phyloP scores from a whole-genome alignment of 2,329 filamentous ascomycete genomes.

The Plectosphaerella cucumerina region DNA sequence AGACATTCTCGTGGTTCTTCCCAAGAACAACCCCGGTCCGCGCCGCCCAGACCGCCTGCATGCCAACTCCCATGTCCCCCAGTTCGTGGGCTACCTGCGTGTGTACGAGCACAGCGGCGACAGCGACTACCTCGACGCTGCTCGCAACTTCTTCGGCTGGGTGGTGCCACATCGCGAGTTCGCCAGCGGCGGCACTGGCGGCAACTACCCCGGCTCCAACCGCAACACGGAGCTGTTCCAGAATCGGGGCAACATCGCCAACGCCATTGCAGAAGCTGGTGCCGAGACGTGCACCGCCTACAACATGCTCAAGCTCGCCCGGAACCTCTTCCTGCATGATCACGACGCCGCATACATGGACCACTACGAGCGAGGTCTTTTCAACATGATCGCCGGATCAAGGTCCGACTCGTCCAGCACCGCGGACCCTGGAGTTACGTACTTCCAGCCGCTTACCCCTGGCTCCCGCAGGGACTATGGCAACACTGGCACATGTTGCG shows the following conservation, averaged over 20 bases:
- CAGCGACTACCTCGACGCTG: conserved; percentile 22
- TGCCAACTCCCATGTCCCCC: conserved; percentile 25
- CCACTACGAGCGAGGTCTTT: conserved; percentile 25
- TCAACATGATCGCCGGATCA: conserved; percentile 26
- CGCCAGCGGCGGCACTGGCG: conserved; percentile 22
- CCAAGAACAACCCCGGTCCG: conserved; percentile 21
- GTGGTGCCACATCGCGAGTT: conserved; percentile 25
- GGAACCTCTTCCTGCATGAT: conserved; percentile 25
- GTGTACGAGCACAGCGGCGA: conserved; percentile 23
- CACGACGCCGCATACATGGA: conserved; percentile 28
- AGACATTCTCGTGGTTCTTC: conserved; percentile 23
- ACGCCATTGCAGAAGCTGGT: conserved; percentile 20
- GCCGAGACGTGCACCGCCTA: conserved; percentile 28
- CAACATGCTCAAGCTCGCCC: conserved; percentile 25
- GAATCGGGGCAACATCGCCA: conserved; percentile 26
- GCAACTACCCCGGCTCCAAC: conserved; percentile 24
- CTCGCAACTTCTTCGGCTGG: conserved; percentile 28
- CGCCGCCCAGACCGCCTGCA: conserved; percentile 22
- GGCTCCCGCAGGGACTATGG: conserved; percentile 21
- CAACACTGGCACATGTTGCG: conserved; percentile 27
- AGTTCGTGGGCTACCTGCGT: conserved; percentile 25
- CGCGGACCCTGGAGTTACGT: conserved; percentile 22
- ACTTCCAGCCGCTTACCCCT: conserved; percentile 24
- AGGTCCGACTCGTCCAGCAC: conserved; percentile 18
- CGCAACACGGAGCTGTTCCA: conserved; percentile 25